Evolutionary conservation across 2,329 filamentous ascomycete species (phyloP).

Genomic region (Biscogniauxia mediterranea): DNA sequence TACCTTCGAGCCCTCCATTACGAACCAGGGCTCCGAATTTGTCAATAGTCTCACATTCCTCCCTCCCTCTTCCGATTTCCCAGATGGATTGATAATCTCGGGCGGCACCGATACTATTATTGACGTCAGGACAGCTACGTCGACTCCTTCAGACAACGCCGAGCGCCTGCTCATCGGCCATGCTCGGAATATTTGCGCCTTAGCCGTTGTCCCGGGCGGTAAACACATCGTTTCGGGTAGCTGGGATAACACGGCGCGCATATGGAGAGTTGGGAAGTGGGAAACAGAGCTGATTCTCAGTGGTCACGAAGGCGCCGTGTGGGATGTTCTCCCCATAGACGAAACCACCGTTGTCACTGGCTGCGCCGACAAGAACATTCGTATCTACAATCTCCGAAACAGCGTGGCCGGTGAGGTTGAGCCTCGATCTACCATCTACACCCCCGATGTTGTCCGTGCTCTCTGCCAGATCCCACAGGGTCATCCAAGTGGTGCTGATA

Average conservation of each 20-base stretch:
- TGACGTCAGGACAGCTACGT: constrained; percentile 75
- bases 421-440: constrained; percentile 55
- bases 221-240: constrained; percentile 83
- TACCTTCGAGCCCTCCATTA: constrained; percentile 72
- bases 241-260: constrained; percentile 85
- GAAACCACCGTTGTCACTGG: constrained; percentile 81
- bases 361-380: constrained; percentile 85
- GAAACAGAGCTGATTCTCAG: constrained; percentile 69
- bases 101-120: constrained; percentile 92
- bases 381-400: constrained; percentile 72
- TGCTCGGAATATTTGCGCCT: constrained; percentile 79
- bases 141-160: constrained; percentile 69
- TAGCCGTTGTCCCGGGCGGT: constrained; percentile 74
- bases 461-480: constrained; percentile 74
- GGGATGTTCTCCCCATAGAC: constrained; percentile 86
- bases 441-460: constrained; percentile 83
- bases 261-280: constrained; percentile 88
- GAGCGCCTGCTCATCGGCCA: constrained; percentile 87
- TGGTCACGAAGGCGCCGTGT: constrained; percentile 77
- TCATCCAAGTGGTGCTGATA: constrained; percentile 82
- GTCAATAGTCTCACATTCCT: constrained; percentile 83
- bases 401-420: constrained; percentile 55
- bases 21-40: constrained; percentile 78
- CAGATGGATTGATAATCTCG: constrained; percentile 80
- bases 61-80: constrained; percentile 63